Conservation (phyloP, 352 stramenopile species). For the Globisporangium orthogonon region DNA sequence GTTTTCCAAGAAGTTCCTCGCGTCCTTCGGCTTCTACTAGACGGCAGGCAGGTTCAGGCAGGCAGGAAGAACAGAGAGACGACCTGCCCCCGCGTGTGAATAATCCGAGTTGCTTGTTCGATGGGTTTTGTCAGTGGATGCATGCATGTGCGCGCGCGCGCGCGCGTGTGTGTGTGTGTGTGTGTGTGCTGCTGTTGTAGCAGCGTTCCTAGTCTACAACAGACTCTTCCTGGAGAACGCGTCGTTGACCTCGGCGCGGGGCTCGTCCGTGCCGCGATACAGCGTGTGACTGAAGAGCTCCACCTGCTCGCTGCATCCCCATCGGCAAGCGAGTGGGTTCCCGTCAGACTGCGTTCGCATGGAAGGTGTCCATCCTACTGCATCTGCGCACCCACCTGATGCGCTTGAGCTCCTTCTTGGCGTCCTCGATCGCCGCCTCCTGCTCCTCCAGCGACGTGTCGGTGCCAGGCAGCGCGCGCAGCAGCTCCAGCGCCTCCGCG, state of each 20-base stretch:
- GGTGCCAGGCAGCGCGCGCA: conserved; percentile 65
- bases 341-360: no score
- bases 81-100: conserved; percentile 2
- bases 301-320: conserved; percentile 47
- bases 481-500: conserved; percentile 49
- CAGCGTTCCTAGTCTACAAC: conserved; percentile 14
- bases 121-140: no score
- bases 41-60: background rate
- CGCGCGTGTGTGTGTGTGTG: no score
- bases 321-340: no score
- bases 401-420: conserved; percentile 67
- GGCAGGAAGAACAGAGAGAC: background rate
- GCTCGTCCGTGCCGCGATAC: conserved; percentile 78
- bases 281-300: conserved; percentile 85
- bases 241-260: conserved; percentile 78
- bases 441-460: conserved; percentile 78
- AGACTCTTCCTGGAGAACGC: conserved; percentile 79
- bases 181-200: no score
- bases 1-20: conserved; percentile 84
- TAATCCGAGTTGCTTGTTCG: background rate
- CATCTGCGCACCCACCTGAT: conserved; percentile 55
- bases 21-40: conserved; percentile 72
- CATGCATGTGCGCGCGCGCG: background rate
- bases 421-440: conserved; percentile 57
- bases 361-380: no score